Conservation (phyloP, 2,329 filamentous ascomycete genomes). For the Aspergillus piperis region DNA sequence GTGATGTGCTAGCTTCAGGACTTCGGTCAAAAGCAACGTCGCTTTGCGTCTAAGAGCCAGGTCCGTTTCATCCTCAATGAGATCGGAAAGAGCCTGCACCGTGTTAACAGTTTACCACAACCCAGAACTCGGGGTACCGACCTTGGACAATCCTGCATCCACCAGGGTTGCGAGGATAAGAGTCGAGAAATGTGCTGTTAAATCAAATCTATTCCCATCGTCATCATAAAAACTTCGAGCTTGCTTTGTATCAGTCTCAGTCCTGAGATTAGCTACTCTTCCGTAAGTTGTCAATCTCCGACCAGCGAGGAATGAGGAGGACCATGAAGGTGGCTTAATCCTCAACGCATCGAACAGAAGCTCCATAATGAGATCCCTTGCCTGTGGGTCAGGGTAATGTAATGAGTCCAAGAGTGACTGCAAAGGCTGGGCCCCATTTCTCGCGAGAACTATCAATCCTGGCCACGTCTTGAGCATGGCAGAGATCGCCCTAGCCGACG, state of each 20-base stretch:
- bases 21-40: constrained; percentile 85
- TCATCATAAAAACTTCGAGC: constrained; percentile 63
- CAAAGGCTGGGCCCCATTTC: constrained; percentile 84
- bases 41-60: constrained; percentile 75
- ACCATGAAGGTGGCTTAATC: constrained; percentile 94
- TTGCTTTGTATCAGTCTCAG: constrained; percentile 56
- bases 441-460: constrained; percentile 81
- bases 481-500: constrained; percentile 90
- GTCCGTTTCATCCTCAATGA: constrained; percentile 54
- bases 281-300: constrained; percentile 92
- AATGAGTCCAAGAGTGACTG: constrained; percentile 73
- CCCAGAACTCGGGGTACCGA: constrained; percentile 21
- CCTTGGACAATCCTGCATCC: constrained; percentile 70
- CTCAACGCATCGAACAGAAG: constrained; percentile 79
- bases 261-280: constrained; percentile 81
- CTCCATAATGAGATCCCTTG: constrained; percentile 79
- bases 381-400: constrained; percentile 58
- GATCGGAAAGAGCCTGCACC: constrained; percentile 47
- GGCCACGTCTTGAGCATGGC: constrained; percentile 91
- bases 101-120: constrained; percentile 20
- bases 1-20: constrained; percentile 84
- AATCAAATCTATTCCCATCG: constrained; percentile 66
- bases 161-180: constrained; percentile 83
- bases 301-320: constrained; percentile 90
- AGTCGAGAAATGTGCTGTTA: constrained; percentile 92